phyloP scores from a whole-genome alignment of 805 yeast species.

The Ogataea salicorniae region DNA sequence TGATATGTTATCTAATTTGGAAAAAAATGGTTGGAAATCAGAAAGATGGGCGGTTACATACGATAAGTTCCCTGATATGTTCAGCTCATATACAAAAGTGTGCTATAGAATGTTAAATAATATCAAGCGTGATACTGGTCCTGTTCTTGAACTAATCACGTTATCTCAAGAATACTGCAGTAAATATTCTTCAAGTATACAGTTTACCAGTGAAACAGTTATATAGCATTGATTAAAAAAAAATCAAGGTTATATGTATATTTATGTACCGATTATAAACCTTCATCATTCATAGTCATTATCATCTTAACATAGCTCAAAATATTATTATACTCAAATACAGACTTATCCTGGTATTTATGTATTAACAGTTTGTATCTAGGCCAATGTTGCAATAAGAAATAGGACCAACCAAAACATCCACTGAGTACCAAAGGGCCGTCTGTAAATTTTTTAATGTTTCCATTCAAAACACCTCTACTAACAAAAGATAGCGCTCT shows the following conservation, averaged over 20 bases:
- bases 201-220: neutral
- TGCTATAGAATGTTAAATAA: neutral
- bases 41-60: conserved; percentile 1
- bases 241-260: too few species aligned
- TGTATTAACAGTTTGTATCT: neutral
- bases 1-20: neutral
- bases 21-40: neutral
- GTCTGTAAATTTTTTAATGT: too few species aligned
- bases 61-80: neutral
- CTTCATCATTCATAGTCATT: neutral
- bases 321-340: neutral
- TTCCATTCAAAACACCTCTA: too few species aligned
- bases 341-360: neutral
- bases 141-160: neutral
- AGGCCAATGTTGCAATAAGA: conserved; percentile 1
- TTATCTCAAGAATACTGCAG: neutral
- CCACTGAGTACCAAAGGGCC: neutral
- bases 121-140: neutral
- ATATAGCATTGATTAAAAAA: neutral
- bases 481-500: neutral
- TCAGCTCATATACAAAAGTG: neutral
- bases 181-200: neutral
- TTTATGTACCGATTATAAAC: too few species aligned
- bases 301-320: neutral
- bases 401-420: conserved; percentile 1